A percentile compares a stretch with the other conserved stretches of the same genome.
These are phyloP conservation scores for Microbotryomycetes sp. DNA, from an alignment of 1,284 basidiomycete genomes.

Conservation along the genomic window DNA sequence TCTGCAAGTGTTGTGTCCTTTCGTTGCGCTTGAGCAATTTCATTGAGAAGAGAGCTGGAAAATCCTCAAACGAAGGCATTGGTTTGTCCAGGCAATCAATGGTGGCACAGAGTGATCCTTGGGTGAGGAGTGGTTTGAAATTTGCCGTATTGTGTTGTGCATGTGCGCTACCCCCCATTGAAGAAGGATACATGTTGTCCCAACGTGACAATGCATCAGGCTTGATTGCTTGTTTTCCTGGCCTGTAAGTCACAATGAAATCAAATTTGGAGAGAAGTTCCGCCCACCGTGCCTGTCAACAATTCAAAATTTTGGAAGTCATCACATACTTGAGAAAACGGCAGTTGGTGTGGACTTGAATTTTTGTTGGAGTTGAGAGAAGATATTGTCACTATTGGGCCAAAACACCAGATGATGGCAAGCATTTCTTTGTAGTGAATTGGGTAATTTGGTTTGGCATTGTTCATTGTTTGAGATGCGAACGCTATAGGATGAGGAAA, in stretches of 20 bases:
- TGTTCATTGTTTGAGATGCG: conserved; percentile 29
- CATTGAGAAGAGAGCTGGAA: too few relatives aligned
- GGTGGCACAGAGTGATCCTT: neutral
- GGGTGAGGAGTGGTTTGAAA: neutral
- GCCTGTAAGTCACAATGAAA: conserved; percentile 4
- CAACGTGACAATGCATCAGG: conserved; percentile 5
- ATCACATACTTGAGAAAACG: conserved; percentile 2
- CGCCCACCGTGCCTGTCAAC: conserved; percentile 12
- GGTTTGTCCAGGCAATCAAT: too few relatives aligned
- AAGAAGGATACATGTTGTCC: neutral
- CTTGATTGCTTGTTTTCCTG: neutral
- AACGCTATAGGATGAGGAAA: conserved; percentile 30
- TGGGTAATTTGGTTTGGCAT: conserved; percentile 48
- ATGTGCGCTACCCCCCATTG: neutral
- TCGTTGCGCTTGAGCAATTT: too few relatives aligned
- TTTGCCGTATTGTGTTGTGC: neutral
- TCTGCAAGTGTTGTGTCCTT: too few relatives aligned
- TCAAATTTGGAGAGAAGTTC: neutral
- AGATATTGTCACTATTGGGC: too few relatives aligned
- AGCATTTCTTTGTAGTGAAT: conserved; percentile 51
- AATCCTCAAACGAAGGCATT: too few relatives aligned
- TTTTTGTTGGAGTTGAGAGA: neutral
- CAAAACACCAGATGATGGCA: conserved; percentile 30
- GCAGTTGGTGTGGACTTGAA: conserved; percentile 13
- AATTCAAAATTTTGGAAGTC: neutral